A percentile compares a stretch with the other conserved stretches of the same genome.
Conservation (phyloP, 129 eudicot genomes). For the Daucus carota region DH1_v3.0 NC_030382.2:11298001-11298500, state of each 20-base stretch:
- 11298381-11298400: not conserved
- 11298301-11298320: not conserved
- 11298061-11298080: no score
- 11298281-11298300: not conserved
- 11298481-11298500: not conserved
- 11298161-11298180: no score
- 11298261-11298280: not conserved
- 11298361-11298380: no score
- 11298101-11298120: no score
- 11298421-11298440: not conserved
- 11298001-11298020: not conserved
- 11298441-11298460: not conserved
- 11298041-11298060: not conserved
- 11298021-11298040: not conserved
- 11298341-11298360: no score
- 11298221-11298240: not conserved
- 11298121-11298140: no score
- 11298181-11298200: no score
- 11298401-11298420: slow-evolving; percentile 10
- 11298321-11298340: no score
- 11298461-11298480: not conserved
- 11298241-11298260: not conserved
- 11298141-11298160: no score
- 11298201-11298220: no score
- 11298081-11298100: no score